Percentiles rank a stretch among this genome's conserved stretches.
Evolutionary conservation across 2,329 filamentous ascomycete species (phyloP).

Genomic region (Dactylellina cionopaga): DNA sequence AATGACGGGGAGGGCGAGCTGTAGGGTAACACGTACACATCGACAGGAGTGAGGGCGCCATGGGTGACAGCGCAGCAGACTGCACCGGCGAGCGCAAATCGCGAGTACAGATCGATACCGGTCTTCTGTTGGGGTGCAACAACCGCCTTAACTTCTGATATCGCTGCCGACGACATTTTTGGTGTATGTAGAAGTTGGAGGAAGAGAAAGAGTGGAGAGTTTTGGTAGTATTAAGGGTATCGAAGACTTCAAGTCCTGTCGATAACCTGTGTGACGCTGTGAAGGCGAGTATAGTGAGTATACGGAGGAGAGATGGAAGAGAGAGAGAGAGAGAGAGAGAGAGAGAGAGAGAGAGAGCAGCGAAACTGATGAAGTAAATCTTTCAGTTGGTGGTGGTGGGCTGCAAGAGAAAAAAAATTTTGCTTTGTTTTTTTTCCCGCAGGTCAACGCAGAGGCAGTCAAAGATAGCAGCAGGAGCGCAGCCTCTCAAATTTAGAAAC

Average conservation of each 20-base stretch:
- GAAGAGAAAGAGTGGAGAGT: slow-evolving; percentile 47
- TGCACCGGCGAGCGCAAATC: slow-evolving; percentile 96
- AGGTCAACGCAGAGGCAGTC: slow-evolving; percentile 23
- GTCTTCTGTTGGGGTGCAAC: slow-evolving; percentile 63
- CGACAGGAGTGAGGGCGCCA: slow-evolving; percentile 94
- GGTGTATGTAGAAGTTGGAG: background rate
- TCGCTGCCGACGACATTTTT: slow-evolving; percentile 30
- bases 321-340: slow-evolving; percentile 33
- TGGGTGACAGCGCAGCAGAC: slow-evolving; percentile 98
- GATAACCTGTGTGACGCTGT: slow-evolving; percentile 18
- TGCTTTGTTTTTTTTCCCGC: slow-evolving; percentile 49
- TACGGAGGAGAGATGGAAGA: slow-evolving; percentile 44
- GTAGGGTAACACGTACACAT: slow-evolving; percentile 84
- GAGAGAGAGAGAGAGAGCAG: too few species aligned
- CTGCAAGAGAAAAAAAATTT: slow-evolving; percentile 42
- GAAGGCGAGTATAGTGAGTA: slow-evolving; percentile 9
- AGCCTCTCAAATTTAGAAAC: slow-evolving; percentile 42
- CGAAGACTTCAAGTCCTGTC: slow-evolving; percentile 47
- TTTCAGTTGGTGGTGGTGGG: slow-evolving; percentile 35
- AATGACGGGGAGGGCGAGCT: slow-evolving; percentile 57
- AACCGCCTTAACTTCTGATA: slow-evolving; percentile 35
- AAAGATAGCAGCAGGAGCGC: slow-evolving; percentile 27
- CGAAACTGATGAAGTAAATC: slow-evolving; percentile 44
- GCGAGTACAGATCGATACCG: slow-evolving; percentile 82
- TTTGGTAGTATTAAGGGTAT: slow-evolving; percentile 8